phyloP scores from a whole-genome alignment of 768 basidiomycete genomes.

The Cystobasidium ongulense region DNA sequence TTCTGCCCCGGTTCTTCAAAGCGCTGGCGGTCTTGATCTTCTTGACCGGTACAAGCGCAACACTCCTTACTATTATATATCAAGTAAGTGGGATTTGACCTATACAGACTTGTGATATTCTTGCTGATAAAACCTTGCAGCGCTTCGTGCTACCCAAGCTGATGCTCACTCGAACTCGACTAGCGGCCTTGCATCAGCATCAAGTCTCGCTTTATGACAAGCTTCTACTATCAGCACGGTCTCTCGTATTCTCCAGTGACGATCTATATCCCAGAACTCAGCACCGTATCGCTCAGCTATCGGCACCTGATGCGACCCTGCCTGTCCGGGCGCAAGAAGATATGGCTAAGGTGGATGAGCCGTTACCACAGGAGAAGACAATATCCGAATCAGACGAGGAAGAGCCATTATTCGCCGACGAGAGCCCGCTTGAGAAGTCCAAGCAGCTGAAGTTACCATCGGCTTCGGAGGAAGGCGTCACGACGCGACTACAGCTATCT shows the following conservation, averaged over 20 bases:
- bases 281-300: neutral
- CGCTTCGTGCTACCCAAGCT: conserved; percentile 8
- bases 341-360: neutral
- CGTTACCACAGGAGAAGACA: neutral
- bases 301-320: neutral
- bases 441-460: neutral
- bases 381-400: neutral
- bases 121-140: neutral
- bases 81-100: neutral
- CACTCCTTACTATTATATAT: conserved; percentile 6
- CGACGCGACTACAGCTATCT: neutral
- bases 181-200: conserved; percentile 8
- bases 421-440: neutral
- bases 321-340: neutral
- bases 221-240: neutral
- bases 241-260: neutral
- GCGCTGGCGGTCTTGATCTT: conserved; percentile 19
- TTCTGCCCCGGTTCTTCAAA: conserved; percentile 8
- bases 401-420: neutral
- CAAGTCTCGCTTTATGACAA: conserved; percentile 20
- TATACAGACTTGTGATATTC: neutral
- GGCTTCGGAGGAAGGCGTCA: neutral
- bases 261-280: neutral
- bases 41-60: conserved; percentile 8
- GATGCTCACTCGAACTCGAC: neutral